A percentile compares a stretch with the other conserved stretches of the same genome.
These are phyloP conservation scores for Ceratobasidium sp. DNA, from an alignment of 1,284 basidiomycete genomes.

Conservation along the genomic window DNA sequence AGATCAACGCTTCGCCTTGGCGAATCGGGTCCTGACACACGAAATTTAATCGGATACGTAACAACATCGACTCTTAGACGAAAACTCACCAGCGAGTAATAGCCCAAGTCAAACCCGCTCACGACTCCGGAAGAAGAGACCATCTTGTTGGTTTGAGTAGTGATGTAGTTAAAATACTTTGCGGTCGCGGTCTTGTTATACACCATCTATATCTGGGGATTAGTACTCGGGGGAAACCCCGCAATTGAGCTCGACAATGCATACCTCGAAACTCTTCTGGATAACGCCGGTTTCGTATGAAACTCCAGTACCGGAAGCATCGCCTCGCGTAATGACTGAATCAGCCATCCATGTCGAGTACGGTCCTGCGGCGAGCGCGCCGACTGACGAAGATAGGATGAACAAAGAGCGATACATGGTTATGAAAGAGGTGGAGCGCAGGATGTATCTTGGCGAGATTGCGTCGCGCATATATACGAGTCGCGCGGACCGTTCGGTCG, in stretches of 20 bases:
- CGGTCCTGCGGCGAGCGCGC: slow-evolving; percentile 16
- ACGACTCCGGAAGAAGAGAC: slow-evolving; percentile 36
- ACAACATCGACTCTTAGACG: background rate
- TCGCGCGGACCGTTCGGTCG: slow-evolving; percentile 25
- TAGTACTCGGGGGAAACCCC: background rate
- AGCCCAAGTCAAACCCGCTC: slow-evolving; percentile 14
- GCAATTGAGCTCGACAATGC: background rate
- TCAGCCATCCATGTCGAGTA: slow-evolving; percentile 45
- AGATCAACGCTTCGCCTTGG: slow-evolving; percentile 35
- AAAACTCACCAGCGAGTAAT: slow-evolving; percentile 27
- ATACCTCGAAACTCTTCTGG: slow-evolving; percentile 45
- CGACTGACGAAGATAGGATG: slow-evolving; percentile 12
- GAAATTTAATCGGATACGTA: too few relatives aligned
- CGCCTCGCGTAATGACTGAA: slow-evolving; percentile 41
- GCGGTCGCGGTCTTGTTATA: slow-evolving; percentile 38
- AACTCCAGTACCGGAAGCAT: slow-evolving; percentile 22
- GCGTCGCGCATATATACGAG: slow-evolving; percentile 16
- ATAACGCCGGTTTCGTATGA: slow-evolving; percentile 43
- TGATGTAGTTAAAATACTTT: slow-evolving; percentile 42
- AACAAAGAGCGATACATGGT: slow-evolving; percentile 24
- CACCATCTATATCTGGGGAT: slow-evolving; percentile 19
- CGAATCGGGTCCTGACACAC: slow-evolving; percentile 27
- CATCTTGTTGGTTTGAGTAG: slow-evolving; percentile 44
- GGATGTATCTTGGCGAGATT: background rate
- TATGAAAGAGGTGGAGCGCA: background rate